Conservation (phyloP, 2,329 filamentous ascomycete genomes). For the Aspergillus melleus region DNA sequence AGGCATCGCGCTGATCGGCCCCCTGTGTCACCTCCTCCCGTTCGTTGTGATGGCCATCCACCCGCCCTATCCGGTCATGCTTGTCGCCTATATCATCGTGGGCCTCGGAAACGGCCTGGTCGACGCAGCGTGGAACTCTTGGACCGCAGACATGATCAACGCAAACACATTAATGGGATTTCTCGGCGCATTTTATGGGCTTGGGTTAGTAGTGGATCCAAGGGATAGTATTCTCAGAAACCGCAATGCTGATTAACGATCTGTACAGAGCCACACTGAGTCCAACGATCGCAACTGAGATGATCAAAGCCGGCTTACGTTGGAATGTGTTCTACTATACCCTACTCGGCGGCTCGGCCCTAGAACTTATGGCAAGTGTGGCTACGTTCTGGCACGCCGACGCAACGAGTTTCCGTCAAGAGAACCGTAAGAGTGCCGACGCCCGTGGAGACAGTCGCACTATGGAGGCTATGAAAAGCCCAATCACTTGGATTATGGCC, state of each 20-base stretch:
- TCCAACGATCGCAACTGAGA: conserved; percentile 11
- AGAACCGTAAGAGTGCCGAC: conserved; percentile 7
- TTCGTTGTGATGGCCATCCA: conserved; percentile 31
- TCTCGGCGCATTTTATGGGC: conserved; percentile 69
- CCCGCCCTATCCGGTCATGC: conserved; percentile 38
- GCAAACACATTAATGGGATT: conserved; percentile 73
- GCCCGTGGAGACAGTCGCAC: conserved; percentile 6
- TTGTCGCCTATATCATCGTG: conserved; percentile 35
- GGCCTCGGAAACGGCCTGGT: conserved; percentile 40
- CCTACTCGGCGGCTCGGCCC: conserved; percentile 7
- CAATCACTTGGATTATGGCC: conserved; percentile 12
- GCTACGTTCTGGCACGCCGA: conserved; percentile 12
- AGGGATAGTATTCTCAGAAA: too few species aligned
- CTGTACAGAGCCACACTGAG: conserved; percentile 11
- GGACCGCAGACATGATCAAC: conserved; percentile 69
- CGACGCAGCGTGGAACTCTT: conserved; percentile 58
- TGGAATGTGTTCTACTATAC: conserved; percentile 15
- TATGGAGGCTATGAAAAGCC: conserved; percentile 8
- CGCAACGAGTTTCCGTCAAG: conserved; percentile 4
- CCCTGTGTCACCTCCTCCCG: conserved; percentile 30
- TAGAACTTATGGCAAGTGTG: conserved; percentile 7
- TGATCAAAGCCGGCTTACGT: conserved; percentile 11
- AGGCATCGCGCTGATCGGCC: conserved; percentile 67
- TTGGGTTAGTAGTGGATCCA: conserved; percentile 53
- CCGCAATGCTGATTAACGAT: neutral